Conservation (phyloP, 1,284 basidiomycete species). For the Tilletia walkeri region DNA sequence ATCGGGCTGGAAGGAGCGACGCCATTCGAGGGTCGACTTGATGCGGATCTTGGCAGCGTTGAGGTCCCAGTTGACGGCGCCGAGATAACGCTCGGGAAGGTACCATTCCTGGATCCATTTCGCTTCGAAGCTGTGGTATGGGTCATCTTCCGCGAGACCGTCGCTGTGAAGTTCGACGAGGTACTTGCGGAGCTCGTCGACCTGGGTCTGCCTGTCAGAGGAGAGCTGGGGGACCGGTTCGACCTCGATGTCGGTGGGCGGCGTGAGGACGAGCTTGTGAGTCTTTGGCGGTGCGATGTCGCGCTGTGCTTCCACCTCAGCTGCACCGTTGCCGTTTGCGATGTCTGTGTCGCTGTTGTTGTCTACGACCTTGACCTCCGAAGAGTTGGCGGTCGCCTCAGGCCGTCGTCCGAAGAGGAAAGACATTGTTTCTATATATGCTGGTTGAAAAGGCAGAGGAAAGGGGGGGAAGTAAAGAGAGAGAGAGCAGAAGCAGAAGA, state of each 20-base stretch:
- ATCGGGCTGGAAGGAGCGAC: conserved; percentile 48
- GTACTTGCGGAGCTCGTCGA: conserved; percentile 28
- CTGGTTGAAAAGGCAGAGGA: no score
- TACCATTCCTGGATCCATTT: conserved; percentile 38
- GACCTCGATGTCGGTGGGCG: not conserved
- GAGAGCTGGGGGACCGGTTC: conserved; percentile 23
- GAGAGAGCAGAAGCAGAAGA: no score
- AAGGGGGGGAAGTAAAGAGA: no score
- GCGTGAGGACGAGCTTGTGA: conserved; percentile 1
- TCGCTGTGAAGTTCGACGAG: conserved; percentile 20
- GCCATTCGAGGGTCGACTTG: conserved; percentile 46
- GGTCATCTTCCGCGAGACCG: not conserved
- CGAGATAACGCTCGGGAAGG: conserved; percentile 44
- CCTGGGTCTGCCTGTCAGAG: conserved; percentile 27
- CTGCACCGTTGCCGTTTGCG: no score
- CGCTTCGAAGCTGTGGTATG: conserved; percentile 40
- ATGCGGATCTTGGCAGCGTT: conserved; percentile 38
- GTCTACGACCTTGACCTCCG: no score
- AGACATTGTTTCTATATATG: no score
- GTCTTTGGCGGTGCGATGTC: not conserved
- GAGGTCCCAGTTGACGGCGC: conserved; percentile 46
- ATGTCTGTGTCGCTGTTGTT: not conserved
- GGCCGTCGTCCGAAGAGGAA: no score
- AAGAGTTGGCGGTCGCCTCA: no score
- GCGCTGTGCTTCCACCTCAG: no score